Conservation (phyloP, 805 yeast genomes). For the Wickerhamomyces bisporus region DNA sequence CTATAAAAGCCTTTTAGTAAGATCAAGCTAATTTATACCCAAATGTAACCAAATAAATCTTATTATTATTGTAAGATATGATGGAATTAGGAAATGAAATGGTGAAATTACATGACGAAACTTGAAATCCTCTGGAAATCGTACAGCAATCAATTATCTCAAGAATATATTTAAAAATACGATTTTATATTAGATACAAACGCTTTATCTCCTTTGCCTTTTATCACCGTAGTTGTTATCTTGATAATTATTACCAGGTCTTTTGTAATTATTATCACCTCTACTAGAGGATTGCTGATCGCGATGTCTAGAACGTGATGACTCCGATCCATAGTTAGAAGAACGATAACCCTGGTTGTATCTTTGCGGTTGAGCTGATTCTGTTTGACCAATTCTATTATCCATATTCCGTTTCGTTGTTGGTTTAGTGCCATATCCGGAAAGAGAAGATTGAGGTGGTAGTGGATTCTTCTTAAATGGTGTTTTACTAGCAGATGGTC, state of each 20-base stretch:
- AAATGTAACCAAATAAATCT: too few relatives aligned
- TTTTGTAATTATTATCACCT: background rate
- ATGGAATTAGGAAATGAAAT: too few relatives aligned
- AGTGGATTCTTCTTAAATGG: conserved; percentile 3
- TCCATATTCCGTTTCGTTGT: conserved; percentile 6
- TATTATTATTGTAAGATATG: too few relatives aligned
- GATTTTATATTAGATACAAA: too few relatives aligned
- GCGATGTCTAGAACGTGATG: background rate
- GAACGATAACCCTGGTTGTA: conserved; percentile 2
- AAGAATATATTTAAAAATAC: too few relatives aligned
- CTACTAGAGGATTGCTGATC: background rate
- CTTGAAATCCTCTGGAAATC: too few relatives aligned
- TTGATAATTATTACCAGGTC: background rate
- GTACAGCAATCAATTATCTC: too few relatives aligned
- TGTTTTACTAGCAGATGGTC: background rate
- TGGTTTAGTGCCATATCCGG: conserved; percentile 3
- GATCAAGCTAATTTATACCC: too few relatives aligned
- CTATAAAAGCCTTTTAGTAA: too few relatives aligned
- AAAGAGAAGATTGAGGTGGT: conserved; percentile 6
- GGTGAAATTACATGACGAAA: too few relatives aligned
- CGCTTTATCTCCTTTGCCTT: conserved; percentile 4
- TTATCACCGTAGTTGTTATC: background rate
- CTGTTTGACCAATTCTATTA: conserved; percentile 1
- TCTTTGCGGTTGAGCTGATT: background rate
- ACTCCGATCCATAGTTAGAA: background rate